A percentile compares a stretch with the other conserved stretches of the same genome.
These are phyloP conservation scores for Davidsoniella eucalypti DNA, from an alignment of 2,329 filamentous ascomycete genomes.

Conservation along the genomic window DNA sequence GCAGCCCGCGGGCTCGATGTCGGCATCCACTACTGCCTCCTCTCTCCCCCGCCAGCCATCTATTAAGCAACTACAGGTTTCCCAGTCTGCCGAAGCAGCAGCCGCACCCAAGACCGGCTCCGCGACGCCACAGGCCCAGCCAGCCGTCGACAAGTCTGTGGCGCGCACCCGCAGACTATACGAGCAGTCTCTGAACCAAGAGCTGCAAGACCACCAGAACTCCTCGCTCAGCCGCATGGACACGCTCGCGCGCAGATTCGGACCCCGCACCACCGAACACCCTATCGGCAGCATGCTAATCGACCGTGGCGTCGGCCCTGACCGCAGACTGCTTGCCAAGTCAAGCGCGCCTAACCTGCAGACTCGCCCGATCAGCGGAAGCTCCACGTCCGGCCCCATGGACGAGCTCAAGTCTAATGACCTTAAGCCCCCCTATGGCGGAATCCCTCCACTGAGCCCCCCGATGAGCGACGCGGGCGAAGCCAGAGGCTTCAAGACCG, in stretches of 20 bases:
- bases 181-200: slow-evolving; percentile 64
- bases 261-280: slow-evolving; percentile 37
- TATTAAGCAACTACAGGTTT: neutral
- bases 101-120: neutral
- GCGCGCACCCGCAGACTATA: slow-evolving; percentile 61
- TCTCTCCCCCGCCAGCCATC: neutral
- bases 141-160: slow-evolving; percentile 25
- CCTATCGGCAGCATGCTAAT: slow-evolving; percentile 26
- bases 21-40: neutral
- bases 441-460: slow-evolving; percentile 26
- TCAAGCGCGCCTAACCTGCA: slow-evolving; percentile 51
- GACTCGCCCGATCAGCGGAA: slow-evolving; percentile 7
- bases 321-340: slow-evolving; percentile 33
- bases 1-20: neutral
- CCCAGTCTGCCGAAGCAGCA: neutral
- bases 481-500: slow-evolving; percentile 60
- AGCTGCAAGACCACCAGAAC: slow-evolving; percentile 64
- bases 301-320: slow-evolving; percentile 27
- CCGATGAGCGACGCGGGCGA: slow-evolving; percentile 64
- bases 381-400: slow-evolving; percentile 7
- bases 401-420: slow-evolving; percentile 16
- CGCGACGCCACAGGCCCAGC: neutral
- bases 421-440: slow-evolving; percentile 20
- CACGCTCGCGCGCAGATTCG: slow-evolving; percentile 48
- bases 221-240: slow-evolving; percentile 67